Percentiles rank a stretch among this genome's conserved stretches.
Evolutionary conservation across 225 moss, liverwort and hornwort genomes (phyloP).

Genomic region (Antitrichia curtipendula): DNA sequence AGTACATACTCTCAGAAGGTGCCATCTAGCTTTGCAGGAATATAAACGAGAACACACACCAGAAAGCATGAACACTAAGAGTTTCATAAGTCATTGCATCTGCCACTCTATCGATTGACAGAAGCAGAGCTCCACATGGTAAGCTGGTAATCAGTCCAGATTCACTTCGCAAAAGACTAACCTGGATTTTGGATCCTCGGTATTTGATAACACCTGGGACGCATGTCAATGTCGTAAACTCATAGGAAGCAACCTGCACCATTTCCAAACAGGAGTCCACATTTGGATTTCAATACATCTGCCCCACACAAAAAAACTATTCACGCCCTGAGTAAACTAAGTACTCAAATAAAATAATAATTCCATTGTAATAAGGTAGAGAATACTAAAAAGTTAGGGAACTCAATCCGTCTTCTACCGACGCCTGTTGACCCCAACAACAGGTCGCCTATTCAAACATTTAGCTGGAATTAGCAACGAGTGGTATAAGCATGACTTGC

Average conservation of each 20-base stretch:
- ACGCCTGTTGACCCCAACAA: neutral
- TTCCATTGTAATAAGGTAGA: too few species aligned
- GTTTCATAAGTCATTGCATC: neutral
- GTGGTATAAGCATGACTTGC: neutral
- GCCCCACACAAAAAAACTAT: neutral
- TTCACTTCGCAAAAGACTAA: neutral
- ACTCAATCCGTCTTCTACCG: neutral
- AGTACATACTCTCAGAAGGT: neutral
- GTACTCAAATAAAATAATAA: neutral
- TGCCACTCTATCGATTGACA: neutral
- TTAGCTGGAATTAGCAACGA: neutral
- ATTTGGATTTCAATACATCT: neutral
- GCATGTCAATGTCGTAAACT: conserved; percentile 93
- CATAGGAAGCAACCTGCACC: conserved; percentile 71
- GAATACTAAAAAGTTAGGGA: neutral
- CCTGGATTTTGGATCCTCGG: conserved; percentile 81
- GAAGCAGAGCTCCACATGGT: neutral
- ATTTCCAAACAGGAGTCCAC: neutral
- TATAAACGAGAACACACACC: neutral
- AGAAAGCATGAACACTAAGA: neutral
- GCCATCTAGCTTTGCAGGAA: neutral
- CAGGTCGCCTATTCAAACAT: neutral
- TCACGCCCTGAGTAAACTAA: neutral
- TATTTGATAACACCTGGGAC: conserved; percentile 84
- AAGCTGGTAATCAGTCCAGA: neutral